phyloP scores from a whole-genome alignment of 345 rosid species.

The Eucalyptus globulus region DNA sequence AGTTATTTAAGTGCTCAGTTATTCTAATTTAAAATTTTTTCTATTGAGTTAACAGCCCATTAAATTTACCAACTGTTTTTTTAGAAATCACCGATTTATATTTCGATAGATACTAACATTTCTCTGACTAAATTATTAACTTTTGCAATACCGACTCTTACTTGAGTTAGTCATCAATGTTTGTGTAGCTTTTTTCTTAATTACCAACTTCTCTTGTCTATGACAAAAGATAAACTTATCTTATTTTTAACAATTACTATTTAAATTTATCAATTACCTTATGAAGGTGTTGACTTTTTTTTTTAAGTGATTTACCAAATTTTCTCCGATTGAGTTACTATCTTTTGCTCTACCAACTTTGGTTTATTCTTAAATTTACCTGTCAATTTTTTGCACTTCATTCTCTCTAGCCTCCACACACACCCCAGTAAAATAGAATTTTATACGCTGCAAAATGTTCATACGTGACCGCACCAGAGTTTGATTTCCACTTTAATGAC shows the following conservation, averaged over 20 bases:
- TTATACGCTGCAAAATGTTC: not conserved
- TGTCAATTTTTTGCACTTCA: not conserved
- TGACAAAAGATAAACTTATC: not conserved
- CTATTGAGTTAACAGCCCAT: not conserved
- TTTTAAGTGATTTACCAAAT: not conserved
- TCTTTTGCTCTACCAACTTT: not conserved
- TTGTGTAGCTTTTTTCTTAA: not conserved
- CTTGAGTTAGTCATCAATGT: not conserved
- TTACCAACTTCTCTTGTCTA: not conserved
- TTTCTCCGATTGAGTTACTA: not conserved
- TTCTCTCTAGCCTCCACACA: not conserved
- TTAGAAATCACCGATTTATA: not conserved
- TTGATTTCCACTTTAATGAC: not conserved
- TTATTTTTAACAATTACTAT: not conserved
- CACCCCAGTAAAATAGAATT: not conserved
- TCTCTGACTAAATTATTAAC: not conserved
- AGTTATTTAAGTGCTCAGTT: not conserved
- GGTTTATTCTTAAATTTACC: not conserved
- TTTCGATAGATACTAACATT: not conserved
- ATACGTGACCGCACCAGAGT: not conserved
- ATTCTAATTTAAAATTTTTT: fast-evolving
- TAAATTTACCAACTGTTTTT: not conserved
- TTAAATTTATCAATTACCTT: not conserved
- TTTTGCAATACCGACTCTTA: not conserved
- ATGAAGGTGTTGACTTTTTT: not conserved